Conservation (phyloP, 306 rosid genomes). For the Cicer arietinum region DNA sequence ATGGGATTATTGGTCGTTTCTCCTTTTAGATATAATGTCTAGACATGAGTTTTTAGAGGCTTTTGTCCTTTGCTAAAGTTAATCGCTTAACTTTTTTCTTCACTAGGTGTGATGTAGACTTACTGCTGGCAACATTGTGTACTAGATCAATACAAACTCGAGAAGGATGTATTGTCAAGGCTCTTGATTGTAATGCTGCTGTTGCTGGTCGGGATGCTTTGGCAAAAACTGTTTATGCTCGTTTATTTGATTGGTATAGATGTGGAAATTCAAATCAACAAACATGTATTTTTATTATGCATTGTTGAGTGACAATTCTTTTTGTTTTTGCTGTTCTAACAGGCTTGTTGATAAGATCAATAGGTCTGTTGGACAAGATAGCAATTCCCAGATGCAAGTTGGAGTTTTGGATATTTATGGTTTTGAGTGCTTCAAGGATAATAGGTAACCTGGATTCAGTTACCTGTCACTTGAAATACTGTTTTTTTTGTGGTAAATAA, state of each 20-base stretch:
- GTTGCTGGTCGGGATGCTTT: slow-evolving; percentile 87
- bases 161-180: slow-evolving; percentile 89
- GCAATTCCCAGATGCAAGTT: slow-evolving; percentile 73
- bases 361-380: slow-evolving; percentile 90
- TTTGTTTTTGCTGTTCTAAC: slow-evolving; percentile 47
- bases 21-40: slow-evolving; percentile 37
- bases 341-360: slow-evolving; percentile 99
- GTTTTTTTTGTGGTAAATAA: background rate
- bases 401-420: slow-evolving; percentile 98
- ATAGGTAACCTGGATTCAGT: slow-evolving; percentile 64
- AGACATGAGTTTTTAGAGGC: slow-evolving; percentile 14
- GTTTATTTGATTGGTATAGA: slow-evolving; percentile 88
- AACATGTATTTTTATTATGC: background rate
- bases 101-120: slow-evolving; percentile 78
- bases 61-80: slow-evolving; percentile 23
- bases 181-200: slow-evolving; percentile 93
- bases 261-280: slow-evolving; percentile 27
- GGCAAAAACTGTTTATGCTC: slow-evolving; percentile 94
- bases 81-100: slow-evolving; percentile 25
- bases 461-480: slow-evolving; percentile 24
- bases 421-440: slow-evolving; percentile 96
- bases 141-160: slow-evolving; percentile 91
- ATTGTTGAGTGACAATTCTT: slow-evolving; percentile 3
- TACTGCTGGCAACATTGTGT: slow-evolving; percentile 76
- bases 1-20: slow-evolving; percentile 32